phyloP scores from a whole-genome alignment of 1,284 basidiomycete species.

The Porogramme epimiltina region DNA sequence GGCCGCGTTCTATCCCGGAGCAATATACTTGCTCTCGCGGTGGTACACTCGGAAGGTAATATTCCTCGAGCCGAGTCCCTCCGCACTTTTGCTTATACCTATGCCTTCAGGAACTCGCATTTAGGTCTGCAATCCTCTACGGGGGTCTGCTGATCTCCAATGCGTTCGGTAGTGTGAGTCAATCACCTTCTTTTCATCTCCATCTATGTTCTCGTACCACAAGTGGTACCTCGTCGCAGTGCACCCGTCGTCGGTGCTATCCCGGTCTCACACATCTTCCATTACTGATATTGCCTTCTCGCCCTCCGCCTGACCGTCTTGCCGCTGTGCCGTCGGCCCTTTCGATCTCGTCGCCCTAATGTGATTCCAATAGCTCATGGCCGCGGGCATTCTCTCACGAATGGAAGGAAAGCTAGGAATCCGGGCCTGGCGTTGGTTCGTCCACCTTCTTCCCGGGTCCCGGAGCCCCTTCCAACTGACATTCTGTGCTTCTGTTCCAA shows the following conservation, averaged over 20 bases:
- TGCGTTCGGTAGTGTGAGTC: constrained; percentile 73
- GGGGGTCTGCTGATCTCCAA: constrained; percentile 74
- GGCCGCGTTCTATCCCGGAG: constrained; percentile 69
- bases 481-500: neutral
- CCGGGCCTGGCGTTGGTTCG: constrained; percentile 70
- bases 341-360: neutral
- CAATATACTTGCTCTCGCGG: constrained; percentile 60
- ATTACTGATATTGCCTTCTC: too few relatives aligned
- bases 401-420: constrained; percentile 73
- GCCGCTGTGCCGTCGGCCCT: neutral
- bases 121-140: constrained; percentile 72
- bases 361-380: constrained; percentile 49
- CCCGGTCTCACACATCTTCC: too few relatives aligned
- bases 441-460: too few relatives aligned
- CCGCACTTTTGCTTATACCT: neutral
- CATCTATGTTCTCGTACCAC: neutral
- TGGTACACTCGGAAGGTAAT: constrained; percentile 67
- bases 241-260: too few relatives aligned
- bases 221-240: too few relatives aligned
- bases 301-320: too few relatives aligned
- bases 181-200: too few relatives aligned
- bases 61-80: neutral
- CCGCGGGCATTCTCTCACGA: constrained; percentile 66
- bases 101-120: constrained; percentile 54
- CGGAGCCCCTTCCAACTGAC: too few relatives aligned